A percentile compares a stretch with the other conserved stretches of the same genome.
These are phyloP conservation scores for Spizellomyces punctatus DNA, from an alignment of 192 early-diverging fungal species.

Conservation along the genomic window DNA sequence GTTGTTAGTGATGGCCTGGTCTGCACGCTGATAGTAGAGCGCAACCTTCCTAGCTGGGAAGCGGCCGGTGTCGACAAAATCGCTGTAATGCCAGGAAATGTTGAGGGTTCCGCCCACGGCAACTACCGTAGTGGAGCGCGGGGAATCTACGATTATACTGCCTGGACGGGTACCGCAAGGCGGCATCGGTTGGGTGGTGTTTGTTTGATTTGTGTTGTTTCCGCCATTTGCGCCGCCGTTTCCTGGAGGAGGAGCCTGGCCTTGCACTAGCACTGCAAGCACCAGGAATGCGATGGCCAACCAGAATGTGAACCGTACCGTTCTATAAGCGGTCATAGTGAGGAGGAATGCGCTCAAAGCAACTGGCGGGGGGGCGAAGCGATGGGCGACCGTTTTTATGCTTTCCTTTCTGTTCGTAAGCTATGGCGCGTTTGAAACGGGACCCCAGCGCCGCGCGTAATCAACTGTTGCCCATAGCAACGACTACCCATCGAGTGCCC, in stretches of 20 bases:
- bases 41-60: constrained; percentile 19
- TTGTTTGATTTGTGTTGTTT: not conserved
- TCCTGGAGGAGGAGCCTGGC: not conserved
- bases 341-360: no score
- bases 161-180: constrained; percentile 27
- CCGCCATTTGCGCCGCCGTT: not conserved
- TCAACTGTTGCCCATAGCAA: no score
- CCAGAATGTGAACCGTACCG: no score
- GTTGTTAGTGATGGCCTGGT: not conserved
- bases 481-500: no score
- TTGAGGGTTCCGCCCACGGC: constrained; percentile 30
- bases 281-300: no score
- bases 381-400: no score
- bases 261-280: not conserved
- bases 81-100: constrained; percentile 36
- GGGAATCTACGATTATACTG: constrained; percentile 16
- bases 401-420: no score
- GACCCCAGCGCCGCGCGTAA: no score
- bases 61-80: constrained; percentile 17
- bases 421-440: no score
- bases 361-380: no score
- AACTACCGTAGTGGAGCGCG: constrained; percentile 2
- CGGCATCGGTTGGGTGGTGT: constrained; percentile 15
- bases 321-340: no score
- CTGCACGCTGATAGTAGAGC: constrained; percentile 29